These are phyloP conservation scores for Podaxis sp. DNA, from an alignment of 768 basidiomycete species.

Conservation along the genomic window DNA sequence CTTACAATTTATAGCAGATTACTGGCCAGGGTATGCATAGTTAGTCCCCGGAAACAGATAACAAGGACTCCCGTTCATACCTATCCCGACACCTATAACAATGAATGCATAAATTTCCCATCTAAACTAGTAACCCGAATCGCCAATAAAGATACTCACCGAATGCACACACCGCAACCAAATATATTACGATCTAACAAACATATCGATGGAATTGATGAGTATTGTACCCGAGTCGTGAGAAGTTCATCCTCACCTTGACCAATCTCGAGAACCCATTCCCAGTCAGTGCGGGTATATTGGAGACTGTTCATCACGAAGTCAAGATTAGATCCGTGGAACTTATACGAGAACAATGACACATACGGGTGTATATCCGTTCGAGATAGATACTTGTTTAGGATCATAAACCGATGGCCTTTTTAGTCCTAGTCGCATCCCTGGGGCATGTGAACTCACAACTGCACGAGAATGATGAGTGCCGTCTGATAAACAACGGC, in stretches of 20 bases:
- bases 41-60: neutral
- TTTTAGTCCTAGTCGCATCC: neutral
- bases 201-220: neutral
- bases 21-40: neutral
- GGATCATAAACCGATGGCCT: neutral
- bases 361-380: constrained; percentile 1
- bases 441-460: neutral
- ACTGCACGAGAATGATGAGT: constrained; percentile 8
- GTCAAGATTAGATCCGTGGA: neutral
- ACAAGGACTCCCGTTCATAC: neutral
- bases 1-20: constrained; percentile 5
- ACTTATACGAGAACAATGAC: neutral
- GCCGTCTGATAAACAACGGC: neutral
- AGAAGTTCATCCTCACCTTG: neutral
- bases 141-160: neutral
- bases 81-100: neutral
- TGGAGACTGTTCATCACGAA: constrained; percentile 2
- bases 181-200: neutral
- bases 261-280: neutral
- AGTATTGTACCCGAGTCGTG: neutral
- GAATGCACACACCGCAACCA: neutral
- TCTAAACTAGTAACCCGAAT: too few relatives aligned
- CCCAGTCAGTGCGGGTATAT: neutral
- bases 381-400: constrained; percentile 4
- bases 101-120: neutral